These are phyloP conservation scores for Umbelopsis sp. DNA, from an alignment of 192 early-diverging fungal species.

Conservation along the genomic window DNA sequence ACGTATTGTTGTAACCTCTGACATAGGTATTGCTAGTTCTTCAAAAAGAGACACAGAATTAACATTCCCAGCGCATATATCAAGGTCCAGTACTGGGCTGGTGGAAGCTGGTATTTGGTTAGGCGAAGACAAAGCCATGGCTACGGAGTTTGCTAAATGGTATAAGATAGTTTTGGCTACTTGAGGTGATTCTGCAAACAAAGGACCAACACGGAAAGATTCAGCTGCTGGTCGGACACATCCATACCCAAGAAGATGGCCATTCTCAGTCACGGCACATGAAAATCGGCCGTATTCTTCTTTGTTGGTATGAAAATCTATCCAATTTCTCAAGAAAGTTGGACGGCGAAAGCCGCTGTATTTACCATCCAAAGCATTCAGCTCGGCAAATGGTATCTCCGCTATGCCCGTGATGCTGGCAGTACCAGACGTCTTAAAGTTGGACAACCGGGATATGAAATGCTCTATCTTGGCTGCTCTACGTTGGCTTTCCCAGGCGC, in stretches of 20 bases:
- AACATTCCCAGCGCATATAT: neutral
- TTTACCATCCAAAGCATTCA: neutral
- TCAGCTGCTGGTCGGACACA: constrained; percentile 38
- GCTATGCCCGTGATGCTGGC: neutral
- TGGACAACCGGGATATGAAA: neutral
- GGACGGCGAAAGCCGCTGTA: constrained; percentile 4
- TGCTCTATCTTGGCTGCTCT: neutral
- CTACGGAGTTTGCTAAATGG: constrained; percentile 29
- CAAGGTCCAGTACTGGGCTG: neutral
- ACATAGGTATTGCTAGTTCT: constrained; percentile 26
- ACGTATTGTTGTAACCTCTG: constrained; percentile 32
- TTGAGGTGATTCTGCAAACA: constrained; percentile 34
- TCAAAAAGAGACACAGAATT: constrained; percentile 25
- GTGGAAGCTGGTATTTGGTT: neutral
- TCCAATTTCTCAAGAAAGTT: neutral
- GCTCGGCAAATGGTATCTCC: neutral
- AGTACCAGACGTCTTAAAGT: neutral
- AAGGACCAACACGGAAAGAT: constrained; percentile 39
- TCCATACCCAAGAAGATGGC: constrained; percentile 28
- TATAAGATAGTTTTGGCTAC: constrained; percentile 35
- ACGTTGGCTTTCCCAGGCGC: neutral
- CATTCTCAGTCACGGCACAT: constrained; percentile 10
- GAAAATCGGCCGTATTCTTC: constrained; percentile 11
- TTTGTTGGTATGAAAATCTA: constrained; percentile 4
- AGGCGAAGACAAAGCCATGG: neutral